A percentile compares a stretch with the other conserved stretches of the same genome.
Conservation (phyloP, 192 early-diverging fungal species). For the Tieghemiomyces parasiticus region DNA sequence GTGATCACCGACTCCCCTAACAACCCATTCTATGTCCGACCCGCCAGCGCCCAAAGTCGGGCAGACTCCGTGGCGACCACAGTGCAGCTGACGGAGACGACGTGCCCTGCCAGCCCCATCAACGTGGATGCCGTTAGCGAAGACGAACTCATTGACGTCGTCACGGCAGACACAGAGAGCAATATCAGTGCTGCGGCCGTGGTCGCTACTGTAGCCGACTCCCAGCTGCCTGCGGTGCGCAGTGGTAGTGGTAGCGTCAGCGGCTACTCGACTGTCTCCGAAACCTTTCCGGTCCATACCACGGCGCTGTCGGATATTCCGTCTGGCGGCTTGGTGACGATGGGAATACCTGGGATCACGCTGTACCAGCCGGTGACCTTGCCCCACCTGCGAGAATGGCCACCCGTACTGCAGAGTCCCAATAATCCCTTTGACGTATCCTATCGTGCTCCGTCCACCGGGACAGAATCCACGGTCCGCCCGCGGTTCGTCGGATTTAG, state of each 20-base stretch:
- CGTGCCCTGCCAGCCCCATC: not conserved
- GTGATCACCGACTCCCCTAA: conserved; percentile 2
- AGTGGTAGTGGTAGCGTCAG: not conserved
- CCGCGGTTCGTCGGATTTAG: not conserved
- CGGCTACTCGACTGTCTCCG: not conserved
- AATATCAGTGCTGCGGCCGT: not conserved
- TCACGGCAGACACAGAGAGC: not conserved
- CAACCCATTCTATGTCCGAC: not conserved
- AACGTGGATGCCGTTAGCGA: not conserved
- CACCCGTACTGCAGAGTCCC: conserved; percentile 1
- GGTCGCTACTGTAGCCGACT: not conserved
- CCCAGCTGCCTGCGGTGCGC: not conserved
- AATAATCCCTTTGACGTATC: conserved; percentile 9
- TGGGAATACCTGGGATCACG: not conserved
- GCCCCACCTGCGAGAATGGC: not conserved
- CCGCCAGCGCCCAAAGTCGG: not conserved
- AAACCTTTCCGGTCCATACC: not conserved
- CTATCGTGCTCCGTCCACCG: not conserved
- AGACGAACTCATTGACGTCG: not conserved
- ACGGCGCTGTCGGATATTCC: not conserved
- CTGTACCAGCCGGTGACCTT: not conserved
- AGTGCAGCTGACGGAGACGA: not conserved
- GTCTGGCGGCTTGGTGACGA: not conserved
- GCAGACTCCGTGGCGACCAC: not conserved
- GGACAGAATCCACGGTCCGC: not conserved